Percentiles rank a stretch among this genome's conserved stretches.
Evolutionary conservation across 345 rosid species (phyloP).

Genomic region (Fremontodendron californicum): DNA sequence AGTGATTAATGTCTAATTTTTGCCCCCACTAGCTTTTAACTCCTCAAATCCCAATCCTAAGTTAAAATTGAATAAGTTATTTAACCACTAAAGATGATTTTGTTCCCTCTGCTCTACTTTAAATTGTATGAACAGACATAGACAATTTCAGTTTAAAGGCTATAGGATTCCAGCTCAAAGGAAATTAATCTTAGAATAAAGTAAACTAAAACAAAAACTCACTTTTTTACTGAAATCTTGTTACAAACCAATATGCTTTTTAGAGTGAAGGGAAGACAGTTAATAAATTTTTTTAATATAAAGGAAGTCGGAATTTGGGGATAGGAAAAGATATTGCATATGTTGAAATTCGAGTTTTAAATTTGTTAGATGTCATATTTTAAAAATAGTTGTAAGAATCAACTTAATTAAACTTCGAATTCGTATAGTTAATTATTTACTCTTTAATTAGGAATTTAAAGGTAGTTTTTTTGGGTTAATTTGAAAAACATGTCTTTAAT

Average conservation of each 20-base stretch:
- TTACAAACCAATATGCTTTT: not conserved
- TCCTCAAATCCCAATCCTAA: not conserved
- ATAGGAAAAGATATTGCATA: too few species aligned
- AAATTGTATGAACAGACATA: not conserved
- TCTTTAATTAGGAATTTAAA: too few species aligned
- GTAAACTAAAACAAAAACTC: not conserved
- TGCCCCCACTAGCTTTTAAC: not conserved
- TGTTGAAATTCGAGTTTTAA: too few species aligned
- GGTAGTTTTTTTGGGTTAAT: too few species aligned
- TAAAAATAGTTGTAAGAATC: too few species aligned
- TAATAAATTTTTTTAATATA: too few species aligned
- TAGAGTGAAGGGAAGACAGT: not conserved
- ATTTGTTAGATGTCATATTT: too few species aligned
- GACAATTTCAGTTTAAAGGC: not conserved
- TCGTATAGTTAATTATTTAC: too few species aligned
- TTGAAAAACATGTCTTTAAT: too few species aligned
- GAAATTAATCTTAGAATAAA: not conserved
- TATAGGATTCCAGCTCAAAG: conserved; percentile 13
- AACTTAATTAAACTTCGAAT: too few species aligned
- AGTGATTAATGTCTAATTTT: conserved; percentile 1
- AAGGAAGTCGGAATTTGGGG: too few species aligned
- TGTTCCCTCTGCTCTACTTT: conserved; percentile 7
- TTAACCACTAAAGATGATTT: conserved; percentile 9
- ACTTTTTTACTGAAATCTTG: not conserved
- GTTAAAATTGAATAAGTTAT: not conserved